Evolutionary conservation across 257 asterid genomes (phyloP).

Genomic region (Nicotiana benthamiana): DNA sequence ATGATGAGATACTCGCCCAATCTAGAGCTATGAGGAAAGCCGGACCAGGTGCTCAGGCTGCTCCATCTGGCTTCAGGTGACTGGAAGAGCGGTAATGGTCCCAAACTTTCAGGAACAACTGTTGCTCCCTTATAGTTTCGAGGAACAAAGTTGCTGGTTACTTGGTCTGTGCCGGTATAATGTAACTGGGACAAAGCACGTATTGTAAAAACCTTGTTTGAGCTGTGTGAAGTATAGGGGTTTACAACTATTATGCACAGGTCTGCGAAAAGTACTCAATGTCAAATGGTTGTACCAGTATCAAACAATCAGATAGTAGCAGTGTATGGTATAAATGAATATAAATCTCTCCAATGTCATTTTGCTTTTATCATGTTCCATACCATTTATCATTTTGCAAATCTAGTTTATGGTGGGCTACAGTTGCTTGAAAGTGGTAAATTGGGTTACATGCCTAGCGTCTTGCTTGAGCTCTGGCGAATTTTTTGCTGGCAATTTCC

Average conservation of each 20-base stretch:
- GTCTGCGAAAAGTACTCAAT: not conserved
- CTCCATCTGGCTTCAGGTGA: conserved; percentile 61
- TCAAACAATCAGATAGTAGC: not conserved
- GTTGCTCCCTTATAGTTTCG: not conserved
- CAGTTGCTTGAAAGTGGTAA: not conserved
- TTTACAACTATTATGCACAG: not conserved
- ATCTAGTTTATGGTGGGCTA: not conserved
- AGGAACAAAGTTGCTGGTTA: not conserved
- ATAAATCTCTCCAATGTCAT: not conserved
- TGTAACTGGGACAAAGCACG: not conserved
- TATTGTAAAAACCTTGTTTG: not conserved
- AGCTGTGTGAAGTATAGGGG: not conserved
- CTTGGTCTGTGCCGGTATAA: not conserved
- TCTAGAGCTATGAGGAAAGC: conserved; percentile 56
- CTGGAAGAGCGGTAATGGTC: not conserved
- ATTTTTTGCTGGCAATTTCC: not conserved
- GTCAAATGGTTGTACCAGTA: not conserved
- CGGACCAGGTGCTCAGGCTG: conserved; percentile 53
- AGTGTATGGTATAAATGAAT: not conserved
- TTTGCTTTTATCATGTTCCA: not conserved
- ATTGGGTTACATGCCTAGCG: not conserved
- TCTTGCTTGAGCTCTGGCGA: not conserved
- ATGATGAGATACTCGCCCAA: conserved; percentile 60
- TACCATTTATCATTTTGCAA: not conserved
- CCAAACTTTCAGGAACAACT: not conserved